A percentile compares a stretch with the other conserved stretches of the same genome.
phyloP scores from a whole-genome alignment of 2,329 filamentous ascomycete genomes.

The Amesomyces nigricolor region DNA sequence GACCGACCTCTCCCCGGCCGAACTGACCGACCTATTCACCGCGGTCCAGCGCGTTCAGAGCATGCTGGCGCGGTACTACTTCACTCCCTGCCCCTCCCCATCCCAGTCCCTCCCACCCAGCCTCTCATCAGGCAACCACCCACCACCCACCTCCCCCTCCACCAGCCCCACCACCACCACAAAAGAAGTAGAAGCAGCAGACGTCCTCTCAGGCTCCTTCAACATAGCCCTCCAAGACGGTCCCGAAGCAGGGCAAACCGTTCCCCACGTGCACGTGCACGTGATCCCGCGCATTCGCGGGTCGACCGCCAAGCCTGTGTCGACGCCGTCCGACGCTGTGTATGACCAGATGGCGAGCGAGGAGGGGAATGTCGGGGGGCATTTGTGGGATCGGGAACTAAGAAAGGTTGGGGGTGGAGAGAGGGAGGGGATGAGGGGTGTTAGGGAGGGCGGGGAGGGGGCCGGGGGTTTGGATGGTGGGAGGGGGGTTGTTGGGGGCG shows the following conservation, averaged over 20 bases:
- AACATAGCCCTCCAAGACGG: conserved; percentile 97
- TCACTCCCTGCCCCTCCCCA: conserved; percentile 29
- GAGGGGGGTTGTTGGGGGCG: conserved; percentile 10
- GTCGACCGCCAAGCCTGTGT: conserved; percentile 39
- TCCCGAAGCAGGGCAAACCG: conserved; percentile 82
- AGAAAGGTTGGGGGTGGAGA: conserved; percentile 18
- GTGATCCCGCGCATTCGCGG: conserved; percentile 68
- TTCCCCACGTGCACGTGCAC: conserved; percentile 89
- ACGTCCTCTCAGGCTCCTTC: conserved; percentile 54
- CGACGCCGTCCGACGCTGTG: conserved; percentile 60
- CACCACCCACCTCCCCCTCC: background rate
- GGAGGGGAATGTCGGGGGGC: conserved; percentile 73
- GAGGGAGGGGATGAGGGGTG: conserved; percentile 19
- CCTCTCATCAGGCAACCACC: too few species aligned
- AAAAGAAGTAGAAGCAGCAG: too few species aligned
- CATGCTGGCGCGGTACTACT: conserved; percentile 61
- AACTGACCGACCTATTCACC: conserved; percentile 78
- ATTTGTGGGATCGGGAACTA: conserved; percentile 50
- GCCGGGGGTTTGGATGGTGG: conserved; percentile 19
- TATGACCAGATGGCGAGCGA: conserved; percentile 80
- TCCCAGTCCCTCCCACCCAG: background rate
- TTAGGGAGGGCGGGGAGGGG: too few species aligned
- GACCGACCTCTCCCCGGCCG: conserved; percentile 63
- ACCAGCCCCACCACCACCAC: background rate
- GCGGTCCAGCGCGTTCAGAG: conserved; percentile 76